Base-by-base conservation (phyloP, 257 asterid genomes). In the Solanum chilense region DNA sequence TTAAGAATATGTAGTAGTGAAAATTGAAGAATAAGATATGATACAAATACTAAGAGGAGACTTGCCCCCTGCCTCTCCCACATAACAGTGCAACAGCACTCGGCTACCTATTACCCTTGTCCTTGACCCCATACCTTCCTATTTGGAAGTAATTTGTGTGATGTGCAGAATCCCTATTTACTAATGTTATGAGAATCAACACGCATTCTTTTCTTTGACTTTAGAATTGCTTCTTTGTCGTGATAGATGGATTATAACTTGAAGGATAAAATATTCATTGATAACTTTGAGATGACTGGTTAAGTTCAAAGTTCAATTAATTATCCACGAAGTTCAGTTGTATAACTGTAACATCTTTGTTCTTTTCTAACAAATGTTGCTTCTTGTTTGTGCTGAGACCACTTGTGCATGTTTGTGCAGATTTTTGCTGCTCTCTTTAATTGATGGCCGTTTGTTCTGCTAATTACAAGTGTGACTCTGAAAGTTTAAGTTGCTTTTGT, bases 371-470 rank as follows among this genome's bases (percentile, higher is more conserved):
- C 56, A 23, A 37, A 39, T 21, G 82, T 21, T 75, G 77, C 14
- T 70, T 44, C 9, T 13, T 77, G 39, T 77, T n/a, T 37, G 81
- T 77, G 64, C 64, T 77, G 84, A 77, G 64, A 77, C 37, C 45
- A 25, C 3, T 3, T 11, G 52, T 18, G 25, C 42, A 80, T 18
- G 12, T 80, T 80, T 80, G 68, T 49, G 85, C 75, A 47, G 86
- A 77, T 83, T 85, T 89, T 83, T 70, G 86, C 90, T 86, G 92
- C 86, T 90, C 85, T 87, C 69, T 73, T 84, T 74, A 84, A 89
- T 93, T 90, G 92, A 93, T 94, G 95, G 98, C 92, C 91, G 91
- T 90, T 52, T 91, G 89, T 85, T 87, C 89, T 88, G 88, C 93
- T 86, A 31, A 25, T 88, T 85, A 81, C 80, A 88, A 90, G 89